These are phyloP conservation scores for Peronospora destructor DNA, from an alignment of 352 stramenopile genomes.

Conservation along the genomic window DNA sequence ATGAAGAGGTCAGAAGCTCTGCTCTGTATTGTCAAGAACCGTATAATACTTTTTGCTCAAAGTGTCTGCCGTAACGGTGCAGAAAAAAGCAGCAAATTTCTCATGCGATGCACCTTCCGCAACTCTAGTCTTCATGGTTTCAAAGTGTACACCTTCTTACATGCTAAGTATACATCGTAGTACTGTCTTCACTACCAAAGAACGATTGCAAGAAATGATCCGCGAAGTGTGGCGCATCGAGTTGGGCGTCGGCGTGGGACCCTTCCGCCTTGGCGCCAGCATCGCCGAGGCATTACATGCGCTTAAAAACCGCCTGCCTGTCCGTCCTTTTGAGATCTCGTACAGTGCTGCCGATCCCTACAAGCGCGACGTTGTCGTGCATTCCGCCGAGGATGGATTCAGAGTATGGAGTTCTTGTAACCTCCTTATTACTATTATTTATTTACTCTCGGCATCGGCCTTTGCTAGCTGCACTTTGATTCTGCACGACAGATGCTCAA, in stretches of 20 bases:
- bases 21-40: no score
- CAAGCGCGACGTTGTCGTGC: slow-evolving; percentile 50
- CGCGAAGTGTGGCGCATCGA: slow-evolving; percentile 82
- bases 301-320: slow-evolving; percentile 69
- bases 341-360: slow-evolving; percentile 67
- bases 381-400: slow-evolving; percentile 68
- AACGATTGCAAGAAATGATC: slow-evolving; percentile 33
- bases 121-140: no score
- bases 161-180: neutral
- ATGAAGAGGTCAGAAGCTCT: neutral
- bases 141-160: no score
- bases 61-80: no score
- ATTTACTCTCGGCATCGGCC: neutral
- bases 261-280: slow-evolving; percentile 68
- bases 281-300: slow-evolving; percentile 67
- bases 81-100: no score
- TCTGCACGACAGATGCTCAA: slow-evolving; percentile 58
- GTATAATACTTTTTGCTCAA: no score
- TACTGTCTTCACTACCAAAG: neutral
- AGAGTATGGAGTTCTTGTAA: slow-evolving; percentile 11
- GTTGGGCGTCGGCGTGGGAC: slow-evolving; percentile 63
- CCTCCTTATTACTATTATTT: neutral
- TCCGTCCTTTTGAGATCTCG: slow-evolving; percentile 69
- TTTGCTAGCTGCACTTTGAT: slow-evolving; percentile 56
- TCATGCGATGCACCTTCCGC: no score